Base-by-base conservation (phyloP, 176 grass and related monocot genomes). In the Cenchrus americanus region DNA sequence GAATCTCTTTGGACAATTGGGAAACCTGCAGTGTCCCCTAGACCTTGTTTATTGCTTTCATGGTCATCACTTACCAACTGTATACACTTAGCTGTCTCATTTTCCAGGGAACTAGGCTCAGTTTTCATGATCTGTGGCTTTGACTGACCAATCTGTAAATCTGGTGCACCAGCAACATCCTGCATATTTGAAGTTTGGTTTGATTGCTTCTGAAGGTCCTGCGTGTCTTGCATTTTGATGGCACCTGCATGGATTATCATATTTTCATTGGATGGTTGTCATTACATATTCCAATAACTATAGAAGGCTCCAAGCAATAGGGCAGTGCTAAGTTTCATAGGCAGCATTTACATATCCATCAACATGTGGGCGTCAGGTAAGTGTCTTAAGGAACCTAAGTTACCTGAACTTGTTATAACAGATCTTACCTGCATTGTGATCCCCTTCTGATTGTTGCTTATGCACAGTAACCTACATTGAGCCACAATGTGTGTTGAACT, bases 401-500 rank as follows among this genome's bases (percentile, higher is more conserved):
- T 88, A 77, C 85, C 89, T 80, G 77, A 67, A 71, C 64, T 86
- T 37, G 42, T 59, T 80, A 79, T 15, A 67, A 23, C 44, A n/a
- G 80, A 21, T 14, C 78, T 78, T 80, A 84, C 49, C 77, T 46
- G 23, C 80, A 86, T 53, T 85, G 74, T 86, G 67, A 79, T 69
- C 86, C 48, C 43, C 84, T 62, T 92, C 88, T 66, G 74, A 27
- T 52, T 85, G 69, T 82, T 73, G 40, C 57, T 89, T 86, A 78
- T 80, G 82, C 73, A 92, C 81, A 24, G 67, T 77, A 80, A 85
- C 85, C 80, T 94, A 82, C 77, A 88, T 76, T 79, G 71, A 59
- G 76, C 62, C 58, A 21, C 24, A 84, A 66, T 41, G 57, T 75
- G 19, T 79, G 24, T 52, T 55, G 53, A 82, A 34, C 21, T 60